phyloP scores from a whole-genome alignment of 2,329 filamentous ascomycete genomes.

The Fusarium tuaranense region DNA sequence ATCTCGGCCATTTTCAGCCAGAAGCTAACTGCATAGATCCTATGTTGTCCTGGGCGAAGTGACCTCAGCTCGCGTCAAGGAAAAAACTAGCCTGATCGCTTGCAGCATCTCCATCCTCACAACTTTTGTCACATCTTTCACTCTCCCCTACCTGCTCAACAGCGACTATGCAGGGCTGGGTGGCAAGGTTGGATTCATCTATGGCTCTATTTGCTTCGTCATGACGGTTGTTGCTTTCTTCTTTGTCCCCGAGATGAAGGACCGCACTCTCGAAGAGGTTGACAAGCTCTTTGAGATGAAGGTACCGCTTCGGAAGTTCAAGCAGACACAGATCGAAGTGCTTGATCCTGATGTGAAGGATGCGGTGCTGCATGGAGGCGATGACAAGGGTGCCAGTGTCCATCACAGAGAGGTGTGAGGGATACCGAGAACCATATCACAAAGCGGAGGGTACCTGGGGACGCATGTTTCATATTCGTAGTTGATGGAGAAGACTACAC shows the following conservation, averaged over 20 bases:
- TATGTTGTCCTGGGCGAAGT: background rate
- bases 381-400: background rate
- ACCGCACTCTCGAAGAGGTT: background rate
- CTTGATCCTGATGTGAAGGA: background rate
- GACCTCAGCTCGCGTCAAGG: background rate
- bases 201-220: background rate
- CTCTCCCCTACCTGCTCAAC: background rate
- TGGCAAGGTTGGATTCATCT: background rate
- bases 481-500: too few relatives aligned
- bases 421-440: background rate
- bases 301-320: conserved; percentile 6
- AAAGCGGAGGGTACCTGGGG: background rate
- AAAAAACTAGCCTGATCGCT: background rate
- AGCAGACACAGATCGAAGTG: background rate
- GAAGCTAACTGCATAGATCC: background rate
- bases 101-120: background rate
- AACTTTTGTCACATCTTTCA: background rate
- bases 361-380: background rate
- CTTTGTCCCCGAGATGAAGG: background rate
- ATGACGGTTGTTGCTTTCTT: background rate
- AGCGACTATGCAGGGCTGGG: background rate
- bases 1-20: background rate
- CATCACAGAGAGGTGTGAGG: background rate
- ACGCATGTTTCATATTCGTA: too few relatives aligned
- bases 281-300: conserved; percentile 14